Conservation (phyloP, 2,329 filamentous ascomycete species). For the Aspergillus clavatus region DNA sequence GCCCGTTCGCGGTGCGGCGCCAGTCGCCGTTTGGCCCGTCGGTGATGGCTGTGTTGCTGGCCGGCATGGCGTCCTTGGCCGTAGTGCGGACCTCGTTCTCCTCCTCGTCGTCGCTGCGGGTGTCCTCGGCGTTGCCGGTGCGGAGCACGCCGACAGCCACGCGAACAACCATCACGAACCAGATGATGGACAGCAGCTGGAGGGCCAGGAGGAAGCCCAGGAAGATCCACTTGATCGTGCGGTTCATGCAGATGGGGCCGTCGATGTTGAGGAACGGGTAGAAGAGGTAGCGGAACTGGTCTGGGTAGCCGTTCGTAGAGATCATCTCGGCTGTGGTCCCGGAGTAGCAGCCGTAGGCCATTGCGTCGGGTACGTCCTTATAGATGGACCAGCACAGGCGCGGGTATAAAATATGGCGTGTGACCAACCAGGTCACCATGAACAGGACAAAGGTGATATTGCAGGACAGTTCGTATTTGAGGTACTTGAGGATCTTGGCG, state of each 20-base stretch:
- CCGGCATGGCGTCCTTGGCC: slow-evolving; percentile 20
- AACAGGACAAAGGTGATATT: slow-evolving; percentile 82
- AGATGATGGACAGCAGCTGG: slow-evolving; percentile 74
- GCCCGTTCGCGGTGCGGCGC: slow-evolving; percentile 29
- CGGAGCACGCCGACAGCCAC: slow-evolving; percentile 76
- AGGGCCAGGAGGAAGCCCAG: slow-evolving; percentile 70
- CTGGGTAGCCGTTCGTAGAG: slow-evolving; percentile 29
- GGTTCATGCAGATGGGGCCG: slow-evolving; percentile 75
- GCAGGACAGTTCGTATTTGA: slow-evolving; percentile 69
- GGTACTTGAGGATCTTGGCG: slow-evolving; percentile 91
- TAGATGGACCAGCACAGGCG: slow-evolving; percentile 79
- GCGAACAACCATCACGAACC: slow-evolving; percentile 84
- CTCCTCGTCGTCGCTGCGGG: slow-evolving; percentile 78
- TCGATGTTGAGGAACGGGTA: slow-evolving; percentile 68
- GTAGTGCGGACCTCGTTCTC: slow-evolving; percentile 47
- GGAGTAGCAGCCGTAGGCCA: slow-evolving; percentile 67
- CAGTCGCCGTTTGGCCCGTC: slow-evolving; percentile 29
- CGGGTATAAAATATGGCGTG: slow-evolving; percentile 76
- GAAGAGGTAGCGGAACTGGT: slow-evolving; percentile 59
- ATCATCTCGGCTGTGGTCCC: slow-evolving; percentile 41
- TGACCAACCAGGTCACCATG: slow-evolving; percentile 76
- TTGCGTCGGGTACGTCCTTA: slow-evolving; percentile 56
- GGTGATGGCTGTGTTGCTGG: slow-evolving; percentile 16
- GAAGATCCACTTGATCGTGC: slow-evolving; percentile 70
- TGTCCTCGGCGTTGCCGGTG: slow-evolving; percentile 73